These are phyloP conservation scores for Candida qinlingensis DNA, from an alignment of 805 yeast genomes.

Conservation along the genomic window DNA sequence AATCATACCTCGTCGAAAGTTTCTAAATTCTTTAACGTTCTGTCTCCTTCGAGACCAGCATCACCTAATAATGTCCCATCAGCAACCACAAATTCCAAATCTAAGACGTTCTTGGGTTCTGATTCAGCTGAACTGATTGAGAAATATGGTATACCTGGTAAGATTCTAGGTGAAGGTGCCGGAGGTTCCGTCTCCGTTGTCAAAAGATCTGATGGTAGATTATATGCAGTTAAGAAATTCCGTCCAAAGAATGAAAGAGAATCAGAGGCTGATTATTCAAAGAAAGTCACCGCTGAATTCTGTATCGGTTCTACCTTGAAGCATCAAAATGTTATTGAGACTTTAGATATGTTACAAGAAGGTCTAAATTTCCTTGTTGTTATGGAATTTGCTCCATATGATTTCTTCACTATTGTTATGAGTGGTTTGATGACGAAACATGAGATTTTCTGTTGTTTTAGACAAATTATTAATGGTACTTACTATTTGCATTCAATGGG, in stretches of 20 bases:
- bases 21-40: slow-evolving; percentile 18
- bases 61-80: slow-evolving; percentile 2
- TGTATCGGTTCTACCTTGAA: slow-evolving; percentile 72
- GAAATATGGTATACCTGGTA: slow-evolving; percentile 73
- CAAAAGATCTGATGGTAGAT: slow-evolving; percentile 50
- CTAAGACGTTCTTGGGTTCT: slow-evolving; percentile 33
- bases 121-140: slow-evolving; percentile 40
- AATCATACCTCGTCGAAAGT: slow-evolving; percentile 12
- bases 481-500: slow-evolving; percentile 74
- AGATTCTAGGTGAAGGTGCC: slow-evolving; percentile 84
- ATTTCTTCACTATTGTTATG: slow-evolving; percentile 92
- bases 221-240: slow-evolving; percentile 86
- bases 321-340: slow-evolving; percentile 77
- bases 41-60: slow-evolving; percentile 21
- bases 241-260: slow-evolving; percentile 61
- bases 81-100: slow-evolving; percentile 6
- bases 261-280: slow-evolving; percentile 60
- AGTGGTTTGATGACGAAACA: slow-evolving; percentile 65
- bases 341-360: slow-evolving; percentile 75
- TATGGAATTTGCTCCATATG: slow-evolving; percentile 91
- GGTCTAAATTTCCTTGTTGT: slow-evolving; percentile 60
- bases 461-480: slow-evolving; percentile 75
- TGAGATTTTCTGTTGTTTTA: slow-evolving; percentile 77
- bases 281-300: slow-evolving; percentile 78
- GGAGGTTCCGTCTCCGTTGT: slow-evolving; percentile 89